Percentiles rank a stretch among this genome's conserved stretches.
Evolutionary conservation across 129 eudicot genomes (phyloP).

Genomic region (Artemisia argyi): DNA sequence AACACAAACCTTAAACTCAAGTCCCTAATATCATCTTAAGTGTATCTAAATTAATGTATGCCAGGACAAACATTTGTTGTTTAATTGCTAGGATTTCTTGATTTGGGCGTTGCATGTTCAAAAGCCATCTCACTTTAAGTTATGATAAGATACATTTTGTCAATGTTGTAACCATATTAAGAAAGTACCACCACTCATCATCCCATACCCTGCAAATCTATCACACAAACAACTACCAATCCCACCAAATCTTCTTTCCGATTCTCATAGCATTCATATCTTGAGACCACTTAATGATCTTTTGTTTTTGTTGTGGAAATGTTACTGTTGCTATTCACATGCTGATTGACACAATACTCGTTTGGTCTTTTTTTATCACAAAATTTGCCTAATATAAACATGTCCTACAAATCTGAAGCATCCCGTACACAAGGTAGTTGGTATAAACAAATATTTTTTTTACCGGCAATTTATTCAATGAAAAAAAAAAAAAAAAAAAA

Average conservation of each 20-base stretch:
- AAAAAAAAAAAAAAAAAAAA: no score
- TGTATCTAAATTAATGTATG: background rate
- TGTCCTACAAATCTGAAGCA: no score
- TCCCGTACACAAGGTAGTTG: no score
- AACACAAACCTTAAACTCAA: background rate
- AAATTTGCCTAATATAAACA: background rate
- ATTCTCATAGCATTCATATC: background rate
- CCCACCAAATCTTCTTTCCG: background rate
- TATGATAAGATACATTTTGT: background rate
- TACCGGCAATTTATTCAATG: no score
- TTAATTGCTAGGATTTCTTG: conserved; percentile 3
- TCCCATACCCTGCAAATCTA: background rate
- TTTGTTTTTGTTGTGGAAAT: conserved; percentile 7
- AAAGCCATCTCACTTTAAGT: background rate
- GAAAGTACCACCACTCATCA: background rate
- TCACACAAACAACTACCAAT: conserved; percentile 2
- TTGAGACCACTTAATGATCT: background rate
- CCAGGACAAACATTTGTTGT: background rate
- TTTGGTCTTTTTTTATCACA: background rate
- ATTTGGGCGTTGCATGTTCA: background rate
- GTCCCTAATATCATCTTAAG: background rate
- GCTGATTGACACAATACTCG: background rate
- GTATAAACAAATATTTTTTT: no score
- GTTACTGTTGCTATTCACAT: conserved; percentile 12
- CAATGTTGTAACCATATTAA: no score